Base-by-base conservation (phyloP, 768 basidiomycete genomes). In the Pleurotus platypus region DNA sequence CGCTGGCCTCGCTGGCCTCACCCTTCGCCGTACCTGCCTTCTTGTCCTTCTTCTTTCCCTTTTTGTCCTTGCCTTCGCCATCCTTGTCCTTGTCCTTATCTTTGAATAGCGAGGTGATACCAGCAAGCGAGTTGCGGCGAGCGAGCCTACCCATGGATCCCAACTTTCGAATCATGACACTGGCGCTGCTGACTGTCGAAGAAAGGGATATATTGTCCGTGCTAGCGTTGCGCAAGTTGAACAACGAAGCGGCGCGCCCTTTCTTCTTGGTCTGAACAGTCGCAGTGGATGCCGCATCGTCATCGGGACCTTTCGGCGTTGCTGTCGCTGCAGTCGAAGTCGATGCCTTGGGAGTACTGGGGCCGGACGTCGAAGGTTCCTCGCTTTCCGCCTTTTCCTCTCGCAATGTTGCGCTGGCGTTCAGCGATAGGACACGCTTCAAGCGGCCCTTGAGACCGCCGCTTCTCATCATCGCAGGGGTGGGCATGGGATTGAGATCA, bases 191-290 rank as follows among this genome's bases (percentile, higher is more conserved):
- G 63, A 97, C 95, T 46, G 96, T 97, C 6, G 92, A 94, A 16
- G 89, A 90, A 39, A 98, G 82, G 24, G 94, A 97, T 62, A 98
- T 96, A 70, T 96, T 97, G 71, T 96, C 94, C 43, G 92, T 95
- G 55, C 87, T 90, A 43, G 86, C 84, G 68, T 97, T 96, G 61
- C 89, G 86, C 61, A 90, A 84, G 70, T 94, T 97, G 80, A 98
- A 95, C 61, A 98, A 68, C 18, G 85, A 79, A 43, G 86, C 83
- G 0, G 85, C 86, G 15, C 87, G 85, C 43, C 83, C 80, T 67
- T 83, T 83, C 73, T 89, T 91, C 79, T 90, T 90, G 7, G 77
- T 73, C 43, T 77, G 79, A 0, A 75, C 74, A 1, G 80, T 80
- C 46, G 77, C 69, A 9, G 75, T 73, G 16, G 73, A 75, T 24